Base-by-base conservation (phyloP, 1,284 basidiomycete genomes). In the Leccinum angustisporum region DNA sequence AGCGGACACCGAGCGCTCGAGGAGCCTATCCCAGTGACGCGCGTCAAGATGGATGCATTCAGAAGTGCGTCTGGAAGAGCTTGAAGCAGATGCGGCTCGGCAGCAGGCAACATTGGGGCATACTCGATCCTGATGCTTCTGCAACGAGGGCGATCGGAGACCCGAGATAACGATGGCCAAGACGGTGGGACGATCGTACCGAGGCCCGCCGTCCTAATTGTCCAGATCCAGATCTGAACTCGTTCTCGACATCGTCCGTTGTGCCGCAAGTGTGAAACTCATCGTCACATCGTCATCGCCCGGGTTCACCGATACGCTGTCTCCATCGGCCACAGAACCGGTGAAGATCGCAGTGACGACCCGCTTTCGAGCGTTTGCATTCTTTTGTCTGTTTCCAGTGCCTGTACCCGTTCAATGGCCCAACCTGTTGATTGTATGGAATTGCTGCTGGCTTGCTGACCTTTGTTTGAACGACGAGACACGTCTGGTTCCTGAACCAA, bases 281-380 rank as follows among this genome's bases (percentile, higher is more conserved):
- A 6, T 43, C 40, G n/a, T 10, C 59, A 7, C 25, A 25, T 25
- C 25, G 25, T 25, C 25, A 25, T 54, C 34, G 7, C 13, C 14
- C 3, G 27, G n/a, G 5, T 13, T 31, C 30, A 57, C 40, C 18
- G 48, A 27, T 31, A 43, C 40, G 40, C 40, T n/a, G 10, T 16
- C 40, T 10, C 54, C 51, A n/a, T 58, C 46, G 1, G 72, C 18
- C 2, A 33, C 36, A 31, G 58, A 31, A n/a, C 66, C 66, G 0
- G 70, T 72, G 18, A 76, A 76, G 31, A 75, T 74, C 34, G 70
- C 74, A 6, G 71, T 74, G 50, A 72, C 64, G 0, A 76, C 64
- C 8, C 73, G 65, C 16, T 63, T 63, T 54, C 59, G 63, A 27
- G 27, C 36, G 31, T 57, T 60, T 10, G 54, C n/a, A 31, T 56